phyloP scores from a whole-genome alignment of 1,139 yeast genomes.

The Kurtzmaniella quercitrusa region DNA sequence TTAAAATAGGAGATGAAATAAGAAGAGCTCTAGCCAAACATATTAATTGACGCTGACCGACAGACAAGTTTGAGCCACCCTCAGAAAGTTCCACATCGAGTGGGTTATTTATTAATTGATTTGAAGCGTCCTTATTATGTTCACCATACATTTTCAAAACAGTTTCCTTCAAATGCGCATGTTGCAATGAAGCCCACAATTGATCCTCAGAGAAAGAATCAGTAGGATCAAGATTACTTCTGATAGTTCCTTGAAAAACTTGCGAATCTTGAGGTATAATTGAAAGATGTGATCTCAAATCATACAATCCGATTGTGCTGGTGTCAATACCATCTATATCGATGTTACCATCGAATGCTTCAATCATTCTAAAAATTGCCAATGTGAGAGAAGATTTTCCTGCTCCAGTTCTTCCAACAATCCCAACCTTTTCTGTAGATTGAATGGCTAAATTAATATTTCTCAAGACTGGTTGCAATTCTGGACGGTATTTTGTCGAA shows the following conservation, averaged over 20 bases:
- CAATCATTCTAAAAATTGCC: constrained; percentile 71
- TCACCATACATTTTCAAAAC: constrained; percentile 19
- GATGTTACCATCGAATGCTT: constrained; percentile 54
- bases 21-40: constrained; percentile 73
- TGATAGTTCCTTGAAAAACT: constrained; percentile 57
- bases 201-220: constrained; percentile 46
- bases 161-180: constrained; percentile 51
- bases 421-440: constrained; percentile 67
- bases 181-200: constrained; percentile 49
- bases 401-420: constrained; percentile 87
- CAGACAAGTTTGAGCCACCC: constrained; percentile 70
- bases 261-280: constrained; percentile 72
- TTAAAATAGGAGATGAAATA: constrained; percentile 57
- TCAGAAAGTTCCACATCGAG: constrained; percentile 50
- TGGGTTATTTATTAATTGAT: constrained; percentile 12
- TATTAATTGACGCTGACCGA: constrained; percentile 74
- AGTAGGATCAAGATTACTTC: constrained; percentile 60
- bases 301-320: constrained; percentile 40
- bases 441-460: constrained; percentile 48
- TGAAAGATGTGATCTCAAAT: constrained; percentile 50
- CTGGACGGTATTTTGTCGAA: constrained; percentile 55
- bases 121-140: constrained; percentile 2
- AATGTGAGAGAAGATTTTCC: constrained; percentile 73
- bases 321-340: constrained; percentile 48
- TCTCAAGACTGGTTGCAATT: constrained; percentile 48